These are phyloP conservation scores for Conringia planisiliqua DNA, from an alignment of 345 rosid genomes.

Conservation along the genomic window DNA sequence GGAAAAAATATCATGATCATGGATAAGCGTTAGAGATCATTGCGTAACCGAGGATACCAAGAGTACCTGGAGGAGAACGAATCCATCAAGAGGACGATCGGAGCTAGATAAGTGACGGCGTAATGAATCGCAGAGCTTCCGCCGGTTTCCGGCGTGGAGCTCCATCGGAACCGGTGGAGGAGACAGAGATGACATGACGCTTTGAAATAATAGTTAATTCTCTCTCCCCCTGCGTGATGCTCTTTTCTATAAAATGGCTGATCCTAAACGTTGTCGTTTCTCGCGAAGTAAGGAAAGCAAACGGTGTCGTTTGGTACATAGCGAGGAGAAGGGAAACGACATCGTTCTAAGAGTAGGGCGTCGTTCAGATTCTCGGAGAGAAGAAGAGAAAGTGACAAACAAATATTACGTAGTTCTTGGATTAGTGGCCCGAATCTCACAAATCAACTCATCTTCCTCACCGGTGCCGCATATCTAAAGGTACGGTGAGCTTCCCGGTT, in stretches of 20 bases:
- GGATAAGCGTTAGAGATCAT: neutral
- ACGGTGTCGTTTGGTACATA: neutral
- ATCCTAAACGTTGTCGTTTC: neutral
- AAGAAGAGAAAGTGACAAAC: neutral
- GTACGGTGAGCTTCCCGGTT: conserved; percentile 5
- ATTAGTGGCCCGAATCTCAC: conserved; percentile 25
- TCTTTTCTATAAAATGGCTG: neutral
- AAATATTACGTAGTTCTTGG: conserved; percentile 6
- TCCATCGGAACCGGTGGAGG: conserved; percentile 69
- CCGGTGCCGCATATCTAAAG: conserved; percentile 23
- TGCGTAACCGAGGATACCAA: neutral
- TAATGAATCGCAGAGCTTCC: conserved; percentile 59
- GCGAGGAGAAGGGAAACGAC: neutral
- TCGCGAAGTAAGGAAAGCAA: neutral
- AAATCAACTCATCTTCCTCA: conserved; percentile 19
- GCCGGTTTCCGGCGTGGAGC: conserved; percentile 64
- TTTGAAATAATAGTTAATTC: neutral
- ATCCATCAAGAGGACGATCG: conserved; percentile 57
- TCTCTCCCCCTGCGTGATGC: neutral
- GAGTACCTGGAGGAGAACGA: conserved; percentile 71
- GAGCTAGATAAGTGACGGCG: conserved; percentile 47
- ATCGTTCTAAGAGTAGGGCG: neutral
- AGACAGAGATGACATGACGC: conserved; percentile 44
- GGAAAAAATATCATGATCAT: neutral
- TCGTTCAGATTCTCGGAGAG: neutral